A percentile compares a stretch with the other conserved stretches of the same genome.
Evolutionary conservation across 192 early-diverging fungal species (phyloP).

Genomic region (Rhizoclosmatium sp.): DNA sequence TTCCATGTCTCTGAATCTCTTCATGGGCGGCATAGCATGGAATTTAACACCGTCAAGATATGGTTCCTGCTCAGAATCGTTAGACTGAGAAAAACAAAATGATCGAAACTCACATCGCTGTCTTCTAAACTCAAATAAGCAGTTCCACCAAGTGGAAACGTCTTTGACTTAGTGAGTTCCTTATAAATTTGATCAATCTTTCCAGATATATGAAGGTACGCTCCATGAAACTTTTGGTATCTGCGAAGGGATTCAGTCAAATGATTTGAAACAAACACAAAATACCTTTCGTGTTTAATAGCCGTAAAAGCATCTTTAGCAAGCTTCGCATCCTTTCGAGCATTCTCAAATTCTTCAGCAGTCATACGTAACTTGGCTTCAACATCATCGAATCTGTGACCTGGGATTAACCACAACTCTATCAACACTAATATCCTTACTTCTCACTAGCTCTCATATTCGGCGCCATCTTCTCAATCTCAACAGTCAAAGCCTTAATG

Average conservation of each 20-base stretch:
- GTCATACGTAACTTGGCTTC: constrained; percentile 80
- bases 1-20: constrained; percentile 99
- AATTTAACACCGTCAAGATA: constrained; percentile 94
- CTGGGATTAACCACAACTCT: neutral
- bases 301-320: constrained; percentile 84
- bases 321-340: constrained; percentile 79
- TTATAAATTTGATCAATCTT: constrained; percentile 97
- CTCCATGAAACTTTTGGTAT: constrained; percentile 78
- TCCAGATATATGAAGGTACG: constrained; percentile 88
- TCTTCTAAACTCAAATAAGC: constrained; percentile 94
- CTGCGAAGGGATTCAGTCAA: constrained; percentile 41
- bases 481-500: constrained; percentile 61
- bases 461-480: constrained; percentile 89
- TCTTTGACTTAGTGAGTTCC: constrained; percentile 85
- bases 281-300: constrained; percentile 80
- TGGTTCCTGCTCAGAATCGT: constrained; percentile 68
- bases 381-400: constrained; percentile 78
- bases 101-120: constrained; percentile 65
- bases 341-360: constrained; percentile 82
- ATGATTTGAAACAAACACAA: neutral
- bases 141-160: constrained; percentile 92
- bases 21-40: constrained; percentile 99
- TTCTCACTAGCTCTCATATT: constrained; percentile 90
- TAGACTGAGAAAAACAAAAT: neutral
- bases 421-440: constrained; percentile 40